These are phyloP conservation scores for Podaxis sp. DNA, from an alignment of 768 basidiomycete species.

Conservation along the genomic window DNA sequence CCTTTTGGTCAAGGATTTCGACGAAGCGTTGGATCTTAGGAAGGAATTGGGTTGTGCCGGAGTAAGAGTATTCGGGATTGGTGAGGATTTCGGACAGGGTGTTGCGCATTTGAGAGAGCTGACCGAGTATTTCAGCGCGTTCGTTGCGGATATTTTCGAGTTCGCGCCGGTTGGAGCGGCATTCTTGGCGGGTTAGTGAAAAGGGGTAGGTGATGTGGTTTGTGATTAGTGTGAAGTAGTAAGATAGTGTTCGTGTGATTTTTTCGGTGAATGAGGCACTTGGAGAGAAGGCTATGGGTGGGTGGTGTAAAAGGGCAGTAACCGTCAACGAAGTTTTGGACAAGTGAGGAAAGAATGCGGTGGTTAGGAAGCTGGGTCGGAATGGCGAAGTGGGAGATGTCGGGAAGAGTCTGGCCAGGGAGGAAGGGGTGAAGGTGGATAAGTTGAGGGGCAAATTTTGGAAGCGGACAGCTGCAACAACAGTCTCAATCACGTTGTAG, in stretches of 20 bases:
- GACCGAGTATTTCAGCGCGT: slow-evolving; percentile 66
- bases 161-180: slow-evolving; percentile 52
- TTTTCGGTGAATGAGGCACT: background rate
- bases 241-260: slow-evolving; percentile 7
- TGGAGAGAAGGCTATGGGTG: slow-evolving; percentile 11
- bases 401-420: slow-evolving; percentile 48
- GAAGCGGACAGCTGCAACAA: slow-evolving; percentile 41
- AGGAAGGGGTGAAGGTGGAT: slow-evolving; percentile 45
- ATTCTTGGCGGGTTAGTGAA: slow-evolving; percentile 66
- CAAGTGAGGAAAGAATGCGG: slow-evolving; percentile 69
- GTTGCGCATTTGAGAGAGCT: slow-evolving; percentile 53
- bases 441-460: slow-evolving; percentile 45
- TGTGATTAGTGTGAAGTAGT: slow-evolving; percentile 21
- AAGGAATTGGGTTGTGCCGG: slow-evolving; percentile 13
- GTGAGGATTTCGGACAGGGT: slow-evolving; percentile 31
- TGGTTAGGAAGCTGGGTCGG: slow-evolving; percentile 49
- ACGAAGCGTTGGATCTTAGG: slow-evolving; percentile 11
- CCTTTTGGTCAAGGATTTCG: slow-evolving; percentile 12
- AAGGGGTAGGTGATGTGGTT: slow-evolving; percentile 48
- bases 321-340: slow-evolving; percentile 18
- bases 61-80: slow-evolving; percentile 18
- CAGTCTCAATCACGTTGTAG: slow-evolving; percentile 30
- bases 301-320: slow-evolving; percentile 20
- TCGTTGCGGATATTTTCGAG: slow-evolving; percentile 66
- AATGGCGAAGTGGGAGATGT: slow-evolving; percentile 37